Base-by-base conservation (phyloP, 441 rosid species). In the Brassica hybrid region DNA sequence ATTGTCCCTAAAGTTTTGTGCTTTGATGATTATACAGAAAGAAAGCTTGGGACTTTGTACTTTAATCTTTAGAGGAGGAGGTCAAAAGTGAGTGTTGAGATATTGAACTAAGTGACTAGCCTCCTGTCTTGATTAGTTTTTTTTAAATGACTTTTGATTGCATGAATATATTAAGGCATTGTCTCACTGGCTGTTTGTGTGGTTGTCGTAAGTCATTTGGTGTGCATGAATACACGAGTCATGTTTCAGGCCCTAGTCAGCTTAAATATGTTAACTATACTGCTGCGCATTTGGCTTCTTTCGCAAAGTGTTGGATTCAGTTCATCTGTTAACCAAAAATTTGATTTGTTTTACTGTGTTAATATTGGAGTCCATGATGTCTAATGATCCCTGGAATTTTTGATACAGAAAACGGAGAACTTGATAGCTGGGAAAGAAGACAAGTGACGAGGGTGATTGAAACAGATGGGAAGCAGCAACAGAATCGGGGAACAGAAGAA, bases 381-480 rank as follows among this genome's bases (percentile, higher is more conserved):
- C n/a, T n/a, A 41, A 27, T 12, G 30, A 79, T 16, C 13, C 21
- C 21, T 63, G 67, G n/a, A 73, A 9, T n/a, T 16, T 41, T n/a
- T 45, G 48, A 7, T 36, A 65, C 36, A 43, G 72, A 57, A 63
- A 69, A 58, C 25, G 23, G 72, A 69, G 45, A n/a, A n/a, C n/a
- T n/a, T n/a, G n/a, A n/a, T n/a, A n/a, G n/a, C n/a, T n/a, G n/a
- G n/a, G n/a, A n/a, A n/a, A n/a, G n/a, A n/a, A n/a, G n/a, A n/a
- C n/a, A n/a, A n/a, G n/a, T n/a, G n/a, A n/a, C n/a, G n/a, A n/a
- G n/a, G n/a, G n/a, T n/a, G n/a, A n/a, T n/a, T n/a, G n/a, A 67
- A 18, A 21, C 30, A n/a, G 76, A 86, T 90, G 94, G 90, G 84
- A 10, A 84, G 81, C 75, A 82, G 84, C 82, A 80, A 84, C 66